Evolutionary conservation across 805 yeast genomes (phyloP), one percentile per base, ranked within the genome.

Genomic region (Yamadazyma laniorum): DNA sequence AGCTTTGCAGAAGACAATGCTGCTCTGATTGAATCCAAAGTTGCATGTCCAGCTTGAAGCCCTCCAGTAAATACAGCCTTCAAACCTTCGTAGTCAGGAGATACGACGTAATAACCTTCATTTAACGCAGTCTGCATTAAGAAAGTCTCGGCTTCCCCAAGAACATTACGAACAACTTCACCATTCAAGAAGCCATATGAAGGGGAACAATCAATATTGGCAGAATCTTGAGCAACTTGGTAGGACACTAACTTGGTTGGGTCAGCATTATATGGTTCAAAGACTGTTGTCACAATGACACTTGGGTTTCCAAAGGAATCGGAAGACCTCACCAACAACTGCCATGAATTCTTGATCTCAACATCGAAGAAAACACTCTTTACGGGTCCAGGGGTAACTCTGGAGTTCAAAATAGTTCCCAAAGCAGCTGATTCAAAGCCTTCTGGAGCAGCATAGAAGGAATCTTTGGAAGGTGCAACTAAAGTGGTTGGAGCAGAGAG

Each of bases 1-100:
- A 40, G 21, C 22, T 47, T 41, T 3, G 18, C 32, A 21, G 48
- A 37, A 1, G 39, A 26, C 25, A 64, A 47, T 1, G 52, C 45
- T 3, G 59, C 71, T 31, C 64, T 40, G 15, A 66, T 38, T 1
- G 63, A 48, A 38, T 66, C 61, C 35, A 66, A 55, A 0, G 52
- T 46, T 5, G 58, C 58, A 5, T 57, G 52, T 0, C 62, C 70
- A 2, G 65, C 53, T 33, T 52, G 58, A 21, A 50, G 39, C 2
- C 65, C 66, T n/a, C 55, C 66, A 5, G 61, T 50, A 39, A 58
- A 66, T 1, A 61, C 55, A 1, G 59, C 49, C 15, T 51, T 50
- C 3, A 56, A 54, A 3, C 71, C 70, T 39, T 64, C 63, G 35
- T 63, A 61, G 43, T 64, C 70, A 0, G 70, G 60, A 5, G 52